phyloP scores from a whole-genome alignment of 2,329 filamentous ascomycete genomes.

The Colletotrichum liaoningense region DNA sequence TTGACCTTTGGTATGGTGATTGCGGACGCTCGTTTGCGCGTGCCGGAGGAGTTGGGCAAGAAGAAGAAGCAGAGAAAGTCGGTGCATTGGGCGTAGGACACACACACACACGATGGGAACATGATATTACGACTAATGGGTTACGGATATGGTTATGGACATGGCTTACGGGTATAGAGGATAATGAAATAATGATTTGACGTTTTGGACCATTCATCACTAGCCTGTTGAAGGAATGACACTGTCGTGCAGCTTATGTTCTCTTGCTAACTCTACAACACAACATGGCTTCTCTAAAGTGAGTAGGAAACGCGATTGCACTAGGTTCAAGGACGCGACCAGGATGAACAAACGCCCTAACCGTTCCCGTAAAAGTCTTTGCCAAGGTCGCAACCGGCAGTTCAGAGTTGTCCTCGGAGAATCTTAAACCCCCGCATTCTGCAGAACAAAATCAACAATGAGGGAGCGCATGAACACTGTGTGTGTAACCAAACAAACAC shows the following conservation, averaged over 20 bases:
- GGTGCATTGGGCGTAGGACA: conserved; percentile 30
- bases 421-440: conserved; percentile 1
- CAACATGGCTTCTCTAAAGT: too few relatives aligned
- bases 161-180: neutral
- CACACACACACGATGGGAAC: neutral
- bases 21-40: conserved; percentile 15
- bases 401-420: conserved; percentile 4
- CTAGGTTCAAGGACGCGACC: neutral
- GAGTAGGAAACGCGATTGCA: neutral
- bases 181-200: conserved; percentile 1
- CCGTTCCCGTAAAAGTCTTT: neutral
- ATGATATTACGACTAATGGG: conserved; percentile 17
- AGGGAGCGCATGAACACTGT: too few relatives aligned
- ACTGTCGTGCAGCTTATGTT: neutral
- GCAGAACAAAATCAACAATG: neutral
- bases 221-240: neutral
- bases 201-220: neutral
- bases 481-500: too few relatives aligned
- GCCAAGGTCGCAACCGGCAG: neutral
- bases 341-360: neutral
- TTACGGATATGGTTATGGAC: neutral
- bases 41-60: neutral
- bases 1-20: conserved; percentile 6
- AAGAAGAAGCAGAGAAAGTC: conserved; percentile 19
- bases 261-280: neutral